Base-by-base conservation (phyloP, 2,329 filamentous ascomycete genomes). In the Cladophialophora yegresii region DNA sequence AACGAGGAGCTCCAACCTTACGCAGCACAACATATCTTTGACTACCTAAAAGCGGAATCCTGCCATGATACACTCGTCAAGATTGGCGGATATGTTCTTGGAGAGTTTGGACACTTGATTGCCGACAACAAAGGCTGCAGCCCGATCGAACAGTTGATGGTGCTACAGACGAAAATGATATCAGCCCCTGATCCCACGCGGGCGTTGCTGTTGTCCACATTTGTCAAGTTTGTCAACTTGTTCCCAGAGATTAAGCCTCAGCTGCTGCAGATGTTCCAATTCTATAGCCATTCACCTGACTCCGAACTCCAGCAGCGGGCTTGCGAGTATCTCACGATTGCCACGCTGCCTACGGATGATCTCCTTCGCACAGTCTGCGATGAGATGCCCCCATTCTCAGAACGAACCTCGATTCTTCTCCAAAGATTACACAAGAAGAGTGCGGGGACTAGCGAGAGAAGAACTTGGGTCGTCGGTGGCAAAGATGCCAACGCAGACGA, bases 171-270 rank as follows among this genome's bases (percentile, higher is more conserved):
- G 57, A 99, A 99, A 79, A 88, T 99, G 74, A 87, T 91, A 51
- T 90, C 88, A 6, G 96, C 91, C 75, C 96, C 93, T 0, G 90
- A 93, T 20, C 89, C 89, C 71, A 97, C 96, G 10, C 85, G 93
- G 69, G 95, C 92, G 28, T 96, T 99, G 83, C 90, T 99, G 47
- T 80, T 99, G 53, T 98, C 93, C 0, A 96, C 89, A 59, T 99
- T 97, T 75, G 84, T 98, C 83, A 99, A 99, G 79, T 99, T 93
- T 72, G 91, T 99, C 78, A 99, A 99, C 77, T 80, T 99, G 58
- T 99, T 99, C 76, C 95, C 95, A 1, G 96, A 99, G 76, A 98
- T 99, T 79, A 98, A 97, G 78, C 91, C 93, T 8, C 93, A 97
- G 76, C 85, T 99, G 3, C 80, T 98, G 53, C 89, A 92, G 71